Conservation (phyloP, 2,329 filamentous ascomycete species). For the Alternaria sp. region DNA sequence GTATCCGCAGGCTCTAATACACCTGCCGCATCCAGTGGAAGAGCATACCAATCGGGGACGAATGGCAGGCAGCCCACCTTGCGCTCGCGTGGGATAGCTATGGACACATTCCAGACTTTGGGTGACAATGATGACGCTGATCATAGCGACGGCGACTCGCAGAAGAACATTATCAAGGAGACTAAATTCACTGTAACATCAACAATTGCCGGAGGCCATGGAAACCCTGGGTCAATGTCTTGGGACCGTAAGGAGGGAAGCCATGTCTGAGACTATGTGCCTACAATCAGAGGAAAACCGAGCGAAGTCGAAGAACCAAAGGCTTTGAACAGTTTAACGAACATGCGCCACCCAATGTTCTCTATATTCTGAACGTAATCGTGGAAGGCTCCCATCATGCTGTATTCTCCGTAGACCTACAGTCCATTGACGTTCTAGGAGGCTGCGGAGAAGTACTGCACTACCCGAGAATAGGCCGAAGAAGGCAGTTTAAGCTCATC, state of each 20-base stretch:
- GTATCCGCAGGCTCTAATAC: constrained; percentile 26
- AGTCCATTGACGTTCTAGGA: neutral
- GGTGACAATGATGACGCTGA: constrained; percentile 22
- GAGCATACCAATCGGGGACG: constrained; percentile 20
- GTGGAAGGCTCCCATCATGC: neutral
- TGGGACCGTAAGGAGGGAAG: constrained; percentile 6
- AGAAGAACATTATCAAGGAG: constrained; percentile 54
- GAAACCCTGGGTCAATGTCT: neutral
- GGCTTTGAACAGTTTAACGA: neutral
- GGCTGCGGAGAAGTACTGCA: neutral
- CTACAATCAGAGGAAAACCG: neutral
- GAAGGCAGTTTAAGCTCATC: neutral
- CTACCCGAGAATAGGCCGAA: neutral
- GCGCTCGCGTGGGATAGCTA: constrained; percentile 18
- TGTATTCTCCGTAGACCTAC: neutral
- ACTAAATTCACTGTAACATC: constrained; percentile 34
- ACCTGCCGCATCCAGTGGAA: constrained; percentile 29
- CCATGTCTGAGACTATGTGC: constrained; percentile 1
- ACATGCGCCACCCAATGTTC: neutral
- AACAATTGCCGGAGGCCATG: neutral
- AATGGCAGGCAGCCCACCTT: constrained; percentile 8
- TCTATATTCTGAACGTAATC: neutral
- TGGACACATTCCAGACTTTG: constrained; percentile 30
- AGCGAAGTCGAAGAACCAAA: neutral
- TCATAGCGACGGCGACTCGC: constrained; percentile 41